A percentile compares a stretch with the other conserved stretches of the same genome.
Conservation (phyloP, 805 yeast species). For the Pichia scutulata region DNA sequence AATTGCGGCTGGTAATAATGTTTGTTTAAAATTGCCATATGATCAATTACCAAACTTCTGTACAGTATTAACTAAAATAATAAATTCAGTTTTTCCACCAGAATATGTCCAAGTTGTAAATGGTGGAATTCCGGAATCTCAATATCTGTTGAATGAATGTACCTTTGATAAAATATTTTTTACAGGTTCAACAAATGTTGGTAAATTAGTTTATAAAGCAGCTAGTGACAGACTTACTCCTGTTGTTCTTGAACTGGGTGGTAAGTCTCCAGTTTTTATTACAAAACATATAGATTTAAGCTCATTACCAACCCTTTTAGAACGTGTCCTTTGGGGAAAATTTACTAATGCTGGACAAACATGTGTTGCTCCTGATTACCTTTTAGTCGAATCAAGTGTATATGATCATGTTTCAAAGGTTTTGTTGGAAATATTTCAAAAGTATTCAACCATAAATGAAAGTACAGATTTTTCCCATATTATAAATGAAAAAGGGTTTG, state of each 20-base stretch:
- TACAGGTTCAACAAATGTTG: slow-evolving; percentile 77
- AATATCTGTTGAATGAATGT: slow-evolving; percentile 44
- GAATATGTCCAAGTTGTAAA: slow-evolving; percentile 55
- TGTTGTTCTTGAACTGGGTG: slow-evolving; percentile 76
- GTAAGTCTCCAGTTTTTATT: slow-evolving; percentile 80
- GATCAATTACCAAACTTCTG: slow-evolving; percentile 65
- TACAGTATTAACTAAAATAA: slow-evolving; percentile 44
- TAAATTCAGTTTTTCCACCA: slow-evolving; percentile 46
- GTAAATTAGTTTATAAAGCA: slow-evolving; percentile 64
- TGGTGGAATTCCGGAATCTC: slow-evolving; percentile 63
- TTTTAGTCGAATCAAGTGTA: slow-evolving; percentile 54
- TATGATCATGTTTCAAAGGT: slow-evolving; percentile 31
- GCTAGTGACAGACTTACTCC: slow-evolving; percentile 89
- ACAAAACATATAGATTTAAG: slow-evolving; percentile 28
- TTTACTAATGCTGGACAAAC: slow-evolving; percentile 83
- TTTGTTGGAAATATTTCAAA: slow-evolving; percentile 29
- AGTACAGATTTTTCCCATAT: slow-evolving; percentile 50
- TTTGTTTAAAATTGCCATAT: slow-evolving; percentile 59
- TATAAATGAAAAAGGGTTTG: slow-evolving; percentile 46
- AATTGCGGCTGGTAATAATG: slow-evolving; percentile 78
- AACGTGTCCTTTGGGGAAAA: slow-evolving; percentile 71
- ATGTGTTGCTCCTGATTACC: slow-evolving; percentile 84
- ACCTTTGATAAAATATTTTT: slow-evolving; percentile 77
- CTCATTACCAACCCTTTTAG: slow-evolving; percentile 35
- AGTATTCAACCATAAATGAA: slow-evolving; percentile 29